Conservation (phyloP, 345 rosid species). For the Gossypium rotundifolium region DNA sequence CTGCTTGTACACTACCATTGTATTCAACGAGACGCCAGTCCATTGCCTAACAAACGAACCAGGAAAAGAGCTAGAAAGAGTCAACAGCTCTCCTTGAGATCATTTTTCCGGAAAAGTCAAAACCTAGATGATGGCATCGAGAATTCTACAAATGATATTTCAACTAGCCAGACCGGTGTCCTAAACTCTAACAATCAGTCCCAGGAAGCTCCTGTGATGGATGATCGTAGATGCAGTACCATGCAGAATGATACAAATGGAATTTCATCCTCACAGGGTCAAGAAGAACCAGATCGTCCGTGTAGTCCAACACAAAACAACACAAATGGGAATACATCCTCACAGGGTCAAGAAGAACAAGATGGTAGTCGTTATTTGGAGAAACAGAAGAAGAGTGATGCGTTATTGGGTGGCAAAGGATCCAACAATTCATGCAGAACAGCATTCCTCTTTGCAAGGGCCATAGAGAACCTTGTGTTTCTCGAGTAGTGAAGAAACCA, state of each 20-base stretch:
- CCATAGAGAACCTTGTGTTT: constrained; percentile 77
- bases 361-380: constrained; percentile 15
- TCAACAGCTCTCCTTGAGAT: constrained; percentile 75
- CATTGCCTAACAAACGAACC: constrained; percentile 20
- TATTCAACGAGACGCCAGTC: constrained; percentile 12
- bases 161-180: constrained; percentile 22
- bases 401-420: constrained; percentile 76
- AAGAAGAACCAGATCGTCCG: constrained; percentile 15
- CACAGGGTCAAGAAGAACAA: constrained; percentile 31
- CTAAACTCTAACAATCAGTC: constrained; percentile 16
- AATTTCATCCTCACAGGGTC: constrained; percentile 31
- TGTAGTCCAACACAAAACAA: constrained; percentile 11
- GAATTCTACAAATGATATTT: constrained; percentile 19
- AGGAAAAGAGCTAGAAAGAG: constrained; percentile 52
- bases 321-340: constrained; percentile 20
- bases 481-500: constrained; percentile 79
- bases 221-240: constrained; percentile 14
- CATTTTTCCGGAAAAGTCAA: constrained; percentile 60
- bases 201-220: constrained; percentile 10
- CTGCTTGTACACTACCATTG: constrained; percentile 14
- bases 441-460: constrained; percentile 91
- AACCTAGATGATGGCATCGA: constrained; percentile 18
- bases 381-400: constrained; percentile 42
- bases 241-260: constrained; percentile 14
- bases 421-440: constrained; percentile 71